Evolutionary conservation across 768 basidiomycete species (phyloP).

Genomic region (Daedalea quercina): DNA sequence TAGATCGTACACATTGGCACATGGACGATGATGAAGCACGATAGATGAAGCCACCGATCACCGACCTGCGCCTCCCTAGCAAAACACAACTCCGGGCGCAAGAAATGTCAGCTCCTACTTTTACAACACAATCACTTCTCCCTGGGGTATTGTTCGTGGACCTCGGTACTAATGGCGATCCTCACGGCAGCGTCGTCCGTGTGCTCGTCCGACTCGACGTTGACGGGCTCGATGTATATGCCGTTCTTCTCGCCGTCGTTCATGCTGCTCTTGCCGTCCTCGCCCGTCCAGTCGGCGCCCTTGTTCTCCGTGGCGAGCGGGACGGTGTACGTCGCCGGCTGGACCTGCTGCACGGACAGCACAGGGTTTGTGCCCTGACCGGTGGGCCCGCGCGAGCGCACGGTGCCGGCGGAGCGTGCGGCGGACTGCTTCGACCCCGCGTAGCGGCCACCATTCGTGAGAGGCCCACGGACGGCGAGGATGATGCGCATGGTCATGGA

Average conservation of each 20-base stretch:
- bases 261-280: conserved; percentile 25
- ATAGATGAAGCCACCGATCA: no score
- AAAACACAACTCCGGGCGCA: no score
- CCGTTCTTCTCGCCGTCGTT: conserved; percentile 20
- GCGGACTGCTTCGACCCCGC: conserved; percentile 23
- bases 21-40: no score
- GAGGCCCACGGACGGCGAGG: conserved; percentile 72
- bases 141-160: neutral
- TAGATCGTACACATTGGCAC: neutral
- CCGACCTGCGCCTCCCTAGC: no score
- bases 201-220: neutral
- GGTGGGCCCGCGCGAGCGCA: conserved; percentile 17
- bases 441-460: conserved; percentile 66
- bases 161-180: conserved; percentile 27
- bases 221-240: conserved; percentile 14
- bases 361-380: conserved; percentile 15
- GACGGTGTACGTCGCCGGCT: conserved; percentile 24
- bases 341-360: conserved; percentile 19
- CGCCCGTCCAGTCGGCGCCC: conserved; percentile 18
- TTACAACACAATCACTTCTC: neutral
- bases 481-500: conserved; percentile 87
- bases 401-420: conserved; percentile 23
- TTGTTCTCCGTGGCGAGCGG: conserved; percentile 24
- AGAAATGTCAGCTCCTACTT: no score
- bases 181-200: conserved; percentile 24